Base-by-base conservation (phyloP, 768 basidiomycete genomes). In the Multifurca ochricompacta region DNA sequence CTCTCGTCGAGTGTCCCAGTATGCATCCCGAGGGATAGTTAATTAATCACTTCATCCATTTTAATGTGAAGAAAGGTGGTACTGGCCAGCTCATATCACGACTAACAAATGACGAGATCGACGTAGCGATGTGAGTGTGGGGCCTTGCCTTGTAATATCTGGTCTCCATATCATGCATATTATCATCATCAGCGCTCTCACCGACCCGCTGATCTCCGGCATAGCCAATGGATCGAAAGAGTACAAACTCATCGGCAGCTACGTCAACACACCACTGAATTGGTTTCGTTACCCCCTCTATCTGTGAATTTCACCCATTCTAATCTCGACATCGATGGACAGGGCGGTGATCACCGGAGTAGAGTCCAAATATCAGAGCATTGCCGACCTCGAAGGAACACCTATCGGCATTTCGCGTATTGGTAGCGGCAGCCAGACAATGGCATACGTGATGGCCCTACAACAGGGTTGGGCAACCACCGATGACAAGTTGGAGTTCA, bases 261-360 rank as follows among this genome's bases (percentile, higher is more conserved):
- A 91, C 66, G 93, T 97, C 43, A 80, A 79, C 1, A 89, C 90
- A 4, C 89, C 93, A 2, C 71, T 97, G 39, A 85, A 90, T 71
- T 97, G 91, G 93, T 83, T 58, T 46, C 73, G 62, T 36, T 23
- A 25, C 28, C n/a, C n/a, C n/a, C n/a, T n/a, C n/a, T n/a, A n/a
- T n/a, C n/a, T n/a, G n/a, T n/a, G n/a, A n/a, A n/a, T n/a, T n/a
- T n/a, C n/a, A n/a, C n/a, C n/a, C n/a, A n/a, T n/a, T n/a, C n/a
- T n/a, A n/a, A n/a, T n/a, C n/a, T n/a, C n/a, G n/a, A n/a, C n/a
- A n/a, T n/a, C n/a, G n/a, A n/a, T n/a, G n/a, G 9, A 37, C 54
- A 89, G 94, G 94, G 95, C 91, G 1, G 89, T 97, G n/a, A 85
- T 91, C 59, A 87, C 91, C 10, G 92, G 93, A 16, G 82, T 76